Evolutionary conservation across 2,329 filamentous ascomycete species (phyloP).

Genomic region (Monilinia laxa): DNA sequence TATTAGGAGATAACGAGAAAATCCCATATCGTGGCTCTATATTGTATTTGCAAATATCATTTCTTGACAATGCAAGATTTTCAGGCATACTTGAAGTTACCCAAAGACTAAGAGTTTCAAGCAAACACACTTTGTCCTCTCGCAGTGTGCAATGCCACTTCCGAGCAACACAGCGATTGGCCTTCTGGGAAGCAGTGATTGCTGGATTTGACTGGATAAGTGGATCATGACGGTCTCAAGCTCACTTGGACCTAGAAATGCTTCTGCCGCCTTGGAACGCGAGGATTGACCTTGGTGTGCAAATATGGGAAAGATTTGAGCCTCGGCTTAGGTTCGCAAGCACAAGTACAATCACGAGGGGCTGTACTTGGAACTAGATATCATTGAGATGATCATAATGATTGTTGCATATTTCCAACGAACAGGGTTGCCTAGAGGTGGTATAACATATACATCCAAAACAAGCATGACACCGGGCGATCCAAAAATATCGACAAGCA

Average conservation of each 20-base stretch:
- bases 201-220: neutral
- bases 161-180: constrained; percentile 15
- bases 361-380: neutral
- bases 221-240: neutral
- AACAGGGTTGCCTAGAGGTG: neutral
- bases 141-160: constrained; percentile 5
- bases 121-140: constrained; percentile 14
- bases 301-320: constrained; percentile 16
- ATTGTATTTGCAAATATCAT: neutral
- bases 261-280: constrained; percentile 1
- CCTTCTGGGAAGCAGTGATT: neutral
- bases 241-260: neutral
- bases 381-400: neutral
- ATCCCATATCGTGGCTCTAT: neutral
- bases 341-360: constrained; percentile 6
- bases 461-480: neutral
- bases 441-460: neutral
- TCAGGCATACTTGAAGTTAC: neutral
- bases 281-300: constrained; percentile 12
- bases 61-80: neutral
- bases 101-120: neutral
- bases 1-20: constrained; percentile 19
- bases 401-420: constrained; percentile 5
- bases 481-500: constrained; percentile 7
- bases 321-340: neutral